Evolutionary conservation across 1,139 yeast genomes (phyloP).

Genomic region (Pichia kudriavzevii): DNA sequence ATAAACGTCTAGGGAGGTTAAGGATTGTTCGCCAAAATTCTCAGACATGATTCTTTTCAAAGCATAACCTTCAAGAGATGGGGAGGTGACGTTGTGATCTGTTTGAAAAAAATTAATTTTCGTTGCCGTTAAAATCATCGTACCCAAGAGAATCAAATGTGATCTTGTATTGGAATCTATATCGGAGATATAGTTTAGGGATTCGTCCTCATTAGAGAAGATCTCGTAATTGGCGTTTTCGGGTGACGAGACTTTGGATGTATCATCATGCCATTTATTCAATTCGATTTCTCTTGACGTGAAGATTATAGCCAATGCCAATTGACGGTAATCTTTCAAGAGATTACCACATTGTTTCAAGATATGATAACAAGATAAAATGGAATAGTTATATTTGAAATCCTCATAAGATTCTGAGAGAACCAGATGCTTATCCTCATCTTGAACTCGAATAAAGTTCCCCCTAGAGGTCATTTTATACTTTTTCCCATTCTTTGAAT

Average conservation of each 20-base stretch:
- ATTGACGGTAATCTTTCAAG: constrained; percentile 32
- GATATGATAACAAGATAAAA: constrained; percentile 39
- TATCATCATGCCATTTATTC: constrained; percentile 47
- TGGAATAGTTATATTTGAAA: constrained; percentile 32
- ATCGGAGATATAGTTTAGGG: constrained; percentile 28
- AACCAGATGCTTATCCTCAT: constrained; percentile 46
- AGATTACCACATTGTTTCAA: constrained; percentile 33
- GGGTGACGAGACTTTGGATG: constrained; percentile 36
- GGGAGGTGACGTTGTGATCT: constrained; percentile 42
- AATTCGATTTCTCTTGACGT: constrained; percentile 43
- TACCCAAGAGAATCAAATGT: constrained; percentile 37
- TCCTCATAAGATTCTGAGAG: constrained; percentile 32
- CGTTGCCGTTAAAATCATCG: constrained; percentile 38
- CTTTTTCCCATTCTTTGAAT: constrained; percentile 44
- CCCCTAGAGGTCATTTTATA: constrained; percentile 42
- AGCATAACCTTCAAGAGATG: constrained; percentile 39
- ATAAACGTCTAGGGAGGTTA: constrained; percentile 37
- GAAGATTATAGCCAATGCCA: constrained; percentile 44
- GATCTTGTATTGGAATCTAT: constrained; percentile 20
- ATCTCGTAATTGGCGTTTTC: constrained; percentile 32
- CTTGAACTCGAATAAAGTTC: constrained; percentile 42
- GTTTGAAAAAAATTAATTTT: constrained; percentile 50
- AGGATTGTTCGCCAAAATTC: constrained; percentile 37
- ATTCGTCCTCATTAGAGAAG: constrained; percentile 26
- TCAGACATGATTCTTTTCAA: constrained; percentile 35